Percentiles rank a stretch among this genome's conserved stretches.
These are phyloP conservation scores for Penicillium flavigenum DNA, from an alignment of 495 filamentous ascomycete species.

Conservation along the genomic window DNA sequence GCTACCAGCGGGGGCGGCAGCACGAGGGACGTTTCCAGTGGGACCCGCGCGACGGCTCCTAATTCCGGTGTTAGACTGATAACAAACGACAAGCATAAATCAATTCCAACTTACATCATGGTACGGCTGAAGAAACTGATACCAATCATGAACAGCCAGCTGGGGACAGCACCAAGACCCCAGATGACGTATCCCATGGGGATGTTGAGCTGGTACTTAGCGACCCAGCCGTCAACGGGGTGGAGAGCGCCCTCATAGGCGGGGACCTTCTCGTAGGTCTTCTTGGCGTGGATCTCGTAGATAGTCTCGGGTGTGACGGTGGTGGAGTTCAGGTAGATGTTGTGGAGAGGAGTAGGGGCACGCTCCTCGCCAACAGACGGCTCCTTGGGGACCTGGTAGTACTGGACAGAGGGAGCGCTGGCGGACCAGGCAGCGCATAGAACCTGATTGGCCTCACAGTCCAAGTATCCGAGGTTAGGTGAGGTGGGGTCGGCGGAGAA, in stretches of 20 bases:
- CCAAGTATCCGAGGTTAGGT: constrained; percentile 68
- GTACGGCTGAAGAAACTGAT: constrained; percentile 78
- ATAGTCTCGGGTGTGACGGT: constrained; percentile 62
- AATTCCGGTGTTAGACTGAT: constrained; percentile 21
- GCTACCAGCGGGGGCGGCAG: constrained; percentile 27
- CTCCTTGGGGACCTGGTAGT: constrained; percentile 69
- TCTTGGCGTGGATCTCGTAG: constrained; percentile 60
- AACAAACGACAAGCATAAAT: neutral
- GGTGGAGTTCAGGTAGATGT: constrained; percentile 63
- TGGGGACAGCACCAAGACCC: constrained; percentile 55
- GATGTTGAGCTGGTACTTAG: constrained; percentile 59
- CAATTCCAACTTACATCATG: constrained; percentile 72
- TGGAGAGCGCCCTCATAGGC: constrained; percentile 75
- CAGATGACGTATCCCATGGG: constrained; percentile 70
- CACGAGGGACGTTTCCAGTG: constrained; percentile 27
- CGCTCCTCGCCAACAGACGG: constrained; percentile 37
- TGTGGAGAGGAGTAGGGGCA: constrained; percentile 50
- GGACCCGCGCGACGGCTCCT: constrained; percentile 46
- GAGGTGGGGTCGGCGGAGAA: constrained; percentile 64
- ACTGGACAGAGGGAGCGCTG: constrained; percentile 67
- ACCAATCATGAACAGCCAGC: constrained; percentile 76
- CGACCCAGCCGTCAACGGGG: constrained; percentile 73
- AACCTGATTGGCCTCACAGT: constrained; percentile 76
- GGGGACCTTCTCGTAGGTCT: constrained; percentile 53
- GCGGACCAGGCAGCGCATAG: constrained; percentile 83